phyloP scores from a whole-genome alignment of 2,329 filamentous ascomycete species.

The Microsporum ferrugineum region DNA sequence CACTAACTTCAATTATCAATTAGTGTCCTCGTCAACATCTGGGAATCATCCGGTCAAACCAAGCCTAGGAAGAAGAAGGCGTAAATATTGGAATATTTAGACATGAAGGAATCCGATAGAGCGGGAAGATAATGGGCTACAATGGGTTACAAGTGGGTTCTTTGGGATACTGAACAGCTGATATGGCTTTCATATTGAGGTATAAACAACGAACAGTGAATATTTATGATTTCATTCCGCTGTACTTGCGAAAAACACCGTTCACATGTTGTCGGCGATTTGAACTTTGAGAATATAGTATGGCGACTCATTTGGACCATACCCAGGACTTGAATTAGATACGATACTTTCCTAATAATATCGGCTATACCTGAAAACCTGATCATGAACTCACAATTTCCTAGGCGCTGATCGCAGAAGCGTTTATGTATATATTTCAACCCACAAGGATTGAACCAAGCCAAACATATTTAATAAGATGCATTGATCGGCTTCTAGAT shows the following conservation, averaged over 20 bases:
- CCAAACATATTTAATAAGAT: not conserved
- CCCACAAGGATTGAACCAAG: not conserved
- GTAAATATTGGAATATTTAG: not conserved
- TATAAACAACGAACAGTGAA: not conserved
- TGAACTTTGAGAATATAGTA: not conserved
- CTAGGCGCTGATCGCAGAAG: not conserved
- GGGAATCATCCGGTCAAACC: slow-evolving; percentile 25
- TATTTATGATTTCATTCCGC: not conserved
- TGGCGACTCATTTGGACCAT: not conserved
- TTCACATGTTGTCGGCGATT: not conserved
- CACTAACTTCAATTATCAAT: not conserved
- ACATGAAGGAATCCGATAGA: not conserved
- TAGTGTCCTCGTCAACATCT: slow-evolving; percentile 39
- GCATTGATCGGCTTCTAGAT: not conserved
- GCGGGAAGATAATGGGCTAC: too few species aligned
- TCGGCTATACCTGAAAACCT: not conserved
- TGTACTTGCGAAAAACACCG: not conserved
- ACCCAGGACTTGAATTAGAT: not conserved
- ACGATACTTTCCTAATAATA: not conserved
- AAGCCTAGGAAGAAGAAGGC: not conserved
- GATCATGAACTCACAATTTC: not conserved
- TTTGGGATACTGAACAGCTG: not conserved
- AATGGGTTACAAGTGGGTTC: not conserved
- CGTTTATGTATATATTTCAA: not conserved
- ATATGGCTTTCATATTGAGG: not conserved